Evolutionary conservation across 306 rosid genomes (phyloP).

Genomic region (Fragaria ananassa): DNA sequence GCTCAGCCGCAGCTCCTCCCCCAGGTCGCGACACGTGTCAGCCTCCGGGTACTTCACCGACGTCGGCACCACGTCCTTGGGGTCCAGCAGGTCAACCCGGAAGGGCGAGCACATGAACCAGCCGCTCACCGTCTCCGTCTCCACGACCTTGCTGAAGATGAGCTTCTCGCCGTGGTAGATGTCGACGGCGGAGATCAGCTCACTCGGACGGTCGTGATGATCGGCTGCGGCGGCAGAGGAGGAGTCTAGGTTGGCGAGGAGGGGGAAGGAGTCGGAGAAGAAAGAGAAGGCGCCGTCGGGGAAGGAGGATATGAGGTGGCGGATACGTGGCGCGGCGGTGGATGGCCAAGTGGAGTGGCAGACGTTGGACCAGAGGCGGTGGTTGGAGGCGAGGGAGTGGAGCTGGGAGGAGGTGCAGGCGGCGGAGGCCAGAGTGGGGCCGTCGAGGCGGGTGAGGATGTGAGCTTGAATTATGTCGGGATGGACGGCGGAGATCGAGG

Average conservation of each 20-base stretch:
- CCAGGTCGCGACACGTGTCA: conserved; percentile 28
- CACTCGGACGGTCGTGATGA: conserved; percentile 17
- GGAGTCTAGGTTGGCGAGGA: conserved; percentile 3
- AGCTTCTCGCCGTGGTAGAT: conserved; percentile 34
- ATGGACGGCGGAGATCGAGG: conserved; percentile 51
- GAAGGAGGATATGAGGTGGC: conserved; percentile 42
- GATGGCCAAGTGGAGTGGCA: conserved; percentile 78
- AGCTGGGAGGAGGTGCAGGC: conserved; percentile 53
- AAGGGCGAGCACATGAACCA: conserved; percentile 83
- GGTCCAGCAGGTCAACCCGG: conserved; percentile 58
- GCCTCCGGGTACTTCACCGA: conserved; percentile 27
- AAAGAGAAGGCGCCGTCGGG: conserved; percentile 54
- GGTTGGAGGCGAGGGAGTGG: conserved; percentile 35
- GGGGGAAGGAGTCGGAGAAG: conserved; percentile 60
- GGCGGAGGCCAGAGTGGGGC: conserved; percentile 56
- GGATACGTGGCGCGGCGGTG: conserved; percentile 44
- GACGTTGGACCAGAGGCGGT: conserved; percentile 49
- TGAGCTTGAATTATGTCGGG: conserved; percentile 54
- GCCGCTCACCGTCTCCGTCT: conserved; percentile 56
- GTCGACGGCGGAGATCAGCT: conserved; percentile 70
- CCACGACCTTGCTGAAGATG: conserved; percentile 54
- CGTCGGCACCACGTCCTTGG: conserved; percentile 59
- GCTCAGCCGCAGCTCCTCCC: conserved; percentile 43
- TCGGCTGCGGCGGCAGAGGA: not conserved
- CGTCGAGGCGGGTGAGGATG: conserved; percentile 67